These are phyloP conservation scores for Pichia sp. DNA, from an alignment of 1,139 yeast genomes.

Conservation along the genomic window DNA sequence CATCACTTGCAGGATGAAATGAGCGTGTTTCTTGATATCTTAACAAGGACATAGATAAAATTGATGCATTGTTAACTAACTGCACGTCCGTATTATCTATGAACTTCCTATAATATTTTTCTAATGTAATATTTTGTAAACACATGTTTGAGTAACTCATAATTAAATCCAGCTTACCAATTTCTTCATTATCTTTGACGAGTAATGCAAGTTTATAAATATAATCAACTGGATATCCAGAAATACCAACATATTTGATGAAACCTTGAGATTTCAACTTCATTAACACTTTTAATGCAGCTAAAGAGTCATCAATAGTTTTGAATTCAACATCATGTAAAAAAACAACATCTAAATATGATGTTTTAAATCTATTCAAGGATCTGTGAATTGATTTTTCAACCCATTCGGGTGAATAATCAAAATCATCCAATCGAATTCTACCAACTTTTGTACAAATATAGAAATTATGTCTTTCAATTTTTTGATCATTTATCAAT, in stretches of 20 bases:
- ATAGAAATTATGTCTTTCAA: conserved; percentile 56
- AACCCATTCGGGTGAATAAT: conserved; percentile 59
- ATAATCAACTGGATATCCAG: conserved; percentile 81
- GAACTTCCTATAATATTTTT: conserved; percentile 45
- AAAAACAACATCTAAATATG: conserved; percentile 71
- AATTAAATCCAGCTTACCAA: conserved; percentile 61
- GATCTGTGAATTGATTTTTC: conserved; percentile 61
- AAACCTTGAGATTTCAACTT: conserved; percentile 57
- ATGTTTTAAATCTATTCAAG: conserved; percentile 54
- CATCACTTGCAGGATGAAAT: conserved; percentile 77
- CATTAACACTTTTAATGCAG: conserved; percentile 57
- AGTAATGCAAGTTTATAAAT: conserved; percentile 43
- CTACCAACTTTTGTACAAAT: conserved; percentile 89
- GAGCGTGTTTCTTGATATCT: conserved; percentile 59
- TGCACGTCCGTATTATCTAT: conserved; percentile 48
- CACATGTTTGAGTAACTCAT: conserved; percentile 80
- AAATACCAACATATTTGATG: conserved; percentile 63
- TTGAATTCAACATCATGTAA: conserved; percentile 89
- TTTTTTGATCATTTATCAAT: conserved; percentile 34
- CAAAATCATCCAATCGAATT: conserved; percentile 58
- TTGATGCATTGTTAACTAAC: conserved; percentile 69
- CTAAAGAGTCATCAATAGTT: conserved; percentile 44
- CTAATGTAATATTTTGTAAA: conserved; percentile 63
- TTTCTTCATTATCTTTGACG: conserved; percentile 31
- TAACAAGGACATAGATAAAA: conserved; percentile 80